Evolutionary conservation across 768 basidiomycete species (phyloP), one percentile per base, ranked within the genome.

Genomic region (Cystobasidium tubakii): DNA sequence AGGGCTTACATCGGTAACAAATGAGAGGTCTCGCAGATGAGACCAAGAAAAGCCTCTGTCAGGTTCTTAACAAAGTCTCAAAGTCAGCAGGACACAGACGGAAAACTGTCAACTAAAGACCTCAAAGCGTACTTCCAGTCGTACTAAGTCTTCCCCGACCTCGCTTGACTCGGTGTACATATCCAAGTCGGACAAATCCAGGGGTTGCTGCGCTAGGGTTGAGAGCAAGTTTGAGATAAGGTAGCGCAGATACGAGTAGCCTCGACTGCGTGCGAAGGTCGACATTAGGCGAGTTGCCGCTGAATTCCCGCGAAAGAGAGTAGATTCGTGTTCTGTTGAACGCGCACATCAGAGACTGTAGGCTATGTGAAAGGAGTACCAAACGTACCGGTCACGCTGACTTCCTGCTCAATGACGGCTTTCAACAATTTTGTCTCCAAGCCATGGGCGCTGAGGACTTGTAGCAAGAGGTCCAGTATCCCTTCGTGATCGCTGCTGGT

Each of bases 271-370:
- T 1, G 90, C 91, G 77, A 94, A 94, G 1, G 88, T 87, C 6
- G 91, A 91, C 55, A 96, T 82, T 73, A 97, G 88, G 53, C 90
- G 84, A n/a, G 90, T 90, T 77, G 88, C 91, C 0, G 90, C 90
- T 1, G 90, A 89, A 80, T 95, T 96, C 74, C 89, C 85, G 63
- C 94, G 85, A 83, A 97, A 96, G 9, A 97, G 82, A n/a, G 86
- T 85, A 0, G 88, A 84, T 75, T 94, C 91, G 77, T 84, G 88
- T 46, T 87, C 93, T 92, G 63, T 31, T 19, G 13, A 31, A 33
- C 25, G 31, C 9, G 54, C n/a, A 7, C 12, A n/a, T n/a, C n/a
- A n/a, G n/a, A n/a, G n/a, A n/a, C n/a, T n/a, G n/a, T n/a, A n/a
- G n/a, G n/a, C n/a, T n/a, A n/a, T 39, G 39, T 15, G 39, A 39